Percentiles rank a stretch among this genome's conserved stretches.
Evolutionary conservation across 441 rosid species (phyloP).

Genomic region (Corymbia calophylla): DNA sequence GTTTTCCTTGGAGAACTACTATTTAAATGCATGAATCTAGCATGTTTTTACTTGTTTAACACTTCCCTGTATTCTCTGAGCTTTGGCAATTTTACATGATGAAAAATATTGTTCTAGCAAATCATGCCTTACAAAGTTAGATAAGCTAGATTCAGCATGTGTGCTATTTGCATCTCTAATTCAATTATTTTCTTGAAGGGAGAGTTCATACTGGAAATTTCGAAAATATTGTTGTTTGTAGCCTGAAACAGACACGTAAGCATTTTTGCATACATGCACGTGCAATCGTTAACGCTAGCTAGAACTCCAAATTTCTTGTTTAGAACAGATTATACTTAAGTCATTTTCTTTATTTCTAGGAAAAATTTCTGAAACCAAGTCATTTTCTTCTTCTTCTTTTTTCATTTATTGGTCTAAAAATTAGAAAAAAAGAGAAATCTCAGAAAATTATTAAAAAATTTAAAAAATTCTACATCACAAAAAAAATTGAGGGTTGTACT

Average conservation of each 20-base stretch:
- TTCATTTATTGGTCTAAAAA: no score
- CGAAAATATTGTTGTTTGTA: not conserved
- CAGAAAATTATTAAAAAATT: no score
- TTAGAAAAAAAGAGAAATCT: no score
- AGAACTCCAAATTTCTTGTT: not conserved
- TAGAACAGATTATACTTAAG: not conserved
- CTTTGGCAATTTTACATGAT: not conserved
- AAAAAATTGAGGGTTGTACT: no score
- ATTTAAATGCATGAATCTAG: not conserved
- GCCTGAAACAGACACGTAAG: not conserved
- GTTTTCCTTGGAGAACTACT: not conserved
- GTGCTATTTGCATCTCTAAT: not conserved
- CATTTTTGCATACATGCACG: not conserved
- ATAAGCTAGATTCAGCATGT: not conserved
- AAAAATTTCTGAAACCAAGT: no score
- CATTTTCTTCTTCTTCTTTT: no score
- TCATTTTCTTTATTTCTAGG: accelerated
- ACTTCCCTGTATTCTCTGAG: not conserved
- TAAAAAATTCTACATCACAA: no score
- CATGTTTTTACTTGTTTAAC: not conserved
- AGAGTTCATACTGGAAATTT: not conserved
- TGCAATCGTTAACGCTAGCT: not conserved
- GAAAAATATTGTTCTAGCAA: not conserved
- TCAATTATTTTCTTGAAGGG: not conserved
- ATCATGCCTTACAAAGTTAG: not conserved